Conservation (phyloP, 2,329 filamentous ascomycete genomes). For the Colletotrichum spinosum region DNA sequence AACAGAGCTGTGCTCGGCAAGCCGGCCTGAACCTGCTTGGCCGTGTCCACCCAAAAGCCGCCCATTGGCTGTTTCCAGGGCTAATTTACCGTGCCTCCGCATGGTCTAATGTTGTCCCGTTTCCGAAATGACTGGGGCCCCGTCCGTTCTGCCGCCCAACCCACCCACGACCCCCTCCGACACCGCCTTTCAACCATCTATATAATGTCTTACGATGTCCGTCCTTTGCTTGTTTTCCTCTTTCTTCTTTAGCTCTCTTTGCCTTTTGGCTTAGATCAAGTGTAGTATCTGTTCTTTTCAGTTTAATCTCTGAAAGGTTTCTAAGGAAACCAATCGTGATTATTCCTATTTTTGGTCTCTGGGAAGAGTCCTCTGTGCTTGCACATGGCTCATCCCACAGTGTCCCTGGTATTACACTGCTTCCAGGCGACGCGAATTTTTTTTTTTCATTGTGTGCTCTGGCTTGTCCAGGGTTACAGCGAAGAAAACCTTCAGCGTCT, state of each 20-base stretch:
- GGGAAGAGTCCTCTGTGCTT: constrained; percentile 75
- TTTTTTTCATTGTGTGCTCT: constrained; percentile 69
- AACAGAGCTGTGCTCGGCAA: too few relatives aligned
- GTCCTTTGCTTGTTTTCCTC: constrained; percentile 54
- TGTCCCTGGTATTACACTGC: constrained; percentile 83
- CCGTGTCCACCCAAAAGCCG: too few relatives aligned
- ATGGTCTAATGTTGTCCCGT: neutral
- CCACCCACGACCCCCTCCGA: neutral
- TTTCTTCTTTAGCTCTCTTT: constrained; percentile 68
- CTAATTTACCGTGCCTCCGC: too few relatives aligned
- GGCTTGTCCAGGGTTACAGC: constrained; percentile 65
- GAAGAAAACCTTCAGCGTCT: constrained; percentile 56
- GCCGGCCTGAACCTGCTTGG: too few relatives aligned
- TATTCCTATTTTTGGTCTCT: constrained; percentile 81
- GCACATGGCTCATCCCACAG: constrained; percentile 73
- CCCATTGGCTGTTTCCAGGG: too few relatives aligned
- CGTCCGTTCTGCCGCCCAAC: neutral
- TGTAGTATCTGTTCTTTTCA: constrained; percentile 98
- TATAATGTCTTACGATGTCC: constrained; percentile 47
- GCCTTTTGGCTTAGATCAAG: constrained; percentile 86
- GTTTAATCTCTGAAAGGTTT: constrained; percentile 93
- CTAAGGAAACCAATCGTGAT: constrained; percentile 80
- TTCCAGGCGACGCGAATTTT: constrained; percentile 75
- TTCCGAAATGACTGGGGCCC: neutral
- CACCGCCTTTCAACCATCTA: neutral